phyloP scores from a whole-genome alignment of 495 filamentous ascomycete species.

The Letharia lupina region DNA sequence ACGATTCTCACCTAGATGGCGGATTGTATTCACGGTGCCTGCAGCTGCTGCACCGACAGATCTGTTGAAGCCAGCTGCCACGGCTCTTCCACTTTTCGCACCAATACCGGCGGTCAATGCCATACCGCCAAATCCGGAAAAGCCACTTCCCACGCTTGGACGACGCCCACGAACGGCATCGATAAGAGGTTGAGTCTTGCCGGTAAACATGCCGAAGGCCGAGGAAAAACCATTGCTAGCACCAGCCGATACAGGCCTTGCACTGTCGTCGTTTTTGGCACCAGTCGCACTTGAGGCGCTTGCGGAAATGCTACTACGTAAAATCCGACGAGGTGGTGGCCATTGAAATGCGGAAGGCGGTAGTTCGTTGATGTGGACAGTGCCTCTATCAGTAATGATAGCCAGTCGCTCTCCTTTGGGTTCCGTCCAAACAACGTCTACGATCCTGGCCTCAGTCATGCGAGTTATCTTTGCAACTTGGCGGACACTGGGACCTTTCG shows the following conservation, averaged over 20 bases:
- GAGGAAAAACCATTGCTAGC: conserved; percentile 56
- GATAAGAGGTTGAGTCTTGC: conserved; percentile 51
- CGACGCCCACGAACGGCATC: conserved; percentile 47
- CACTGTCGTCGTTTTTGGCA: conserved; percentile 32
- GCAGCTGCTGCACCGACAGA: conserved; percentile 76
- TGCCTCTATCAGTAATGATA: conserved; percentile 85
- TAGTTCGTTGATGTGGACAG: conserved; percentile 82
- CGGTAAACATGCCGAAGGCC: conserved; percentile 48
- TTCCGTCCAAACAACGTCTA: conserved; percentile 80
- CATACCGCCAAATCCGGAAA: conserved; percentile 43
- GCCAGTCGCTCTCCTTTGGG: conserved; percentile 74
- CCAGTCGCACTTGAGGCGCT: conserved; percentile 26
- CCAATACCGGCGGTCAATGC: conserved; percentile 58
- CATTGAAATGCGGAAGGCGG: conserved; percentile 77
- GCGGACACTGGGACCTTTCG: conserved; percentile 53
- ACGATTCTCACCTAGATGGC: conserved; percentile 77
- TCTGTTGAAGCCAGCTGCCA: conserved; percentile 74
- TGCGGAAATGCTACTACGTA: conserved; percentile 33
- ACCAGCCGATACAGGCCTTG: conserved; percentile 45
- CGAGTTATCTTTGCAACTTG: conserved; percentile 80
- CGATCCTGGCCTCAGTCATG: conserved; percentile 80
- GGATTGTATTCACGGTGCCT: conserved; percentile 67
- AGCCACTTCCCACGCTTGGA: conserved; percentile 41
- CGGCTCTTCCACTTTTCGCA: conserved; percentile 63
- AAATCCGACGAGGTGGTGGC: conserved; percentile 69